Evolutionary conservation across 345 rosid species (phyloP).

Genomic region (Mallotus nudiflorus): DNA sequence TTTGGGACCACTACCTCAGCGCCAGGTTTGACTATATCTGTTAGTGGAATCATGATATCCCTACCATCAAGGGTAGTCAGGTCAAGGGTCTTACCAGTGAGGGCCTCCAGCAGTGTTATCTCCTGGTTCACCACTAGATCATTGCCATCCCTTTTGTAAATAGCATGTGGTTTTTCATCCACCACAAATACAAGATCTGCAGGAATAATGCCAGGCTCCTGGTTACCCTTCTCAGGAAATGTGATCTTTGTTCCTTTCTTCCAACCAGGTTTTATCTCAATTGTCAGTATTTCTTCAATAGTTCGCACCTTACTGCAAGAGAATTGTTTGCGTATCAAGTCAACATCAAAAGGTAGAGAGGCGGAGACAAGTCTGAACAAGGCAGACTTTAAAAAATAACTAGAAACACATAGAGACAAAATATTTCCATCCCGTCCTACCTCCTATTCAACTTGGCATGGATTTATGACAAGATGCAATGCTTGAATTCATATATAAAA

Average conservation of each 20-base stretch:
- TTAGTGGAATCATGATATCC: constrained; percentile 59
- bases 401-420: background rate
- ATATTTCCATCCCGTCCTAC: background rate
- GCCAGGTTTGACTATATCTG: constrained; percentile 76
- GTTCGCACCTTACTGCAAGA: constrained; percentile 53
- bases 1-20: constrained; percentile 69
- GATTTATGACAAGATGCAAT: background rate
- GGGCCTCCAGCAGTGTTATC: constrained; percentile 82
- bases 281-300: constrained; percentile 75
- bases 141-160: constrained; percentile 80
- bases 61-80: constrained; percentile 75
- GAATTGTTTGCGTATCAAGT: constrained; percentile 21
- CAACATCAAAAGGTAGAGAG: constrained; percentile 7
- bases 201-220: constrained; percentile 74
- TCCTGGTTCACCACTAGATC: constrained; percentile 71
- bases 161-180: constrained; percentile 83
- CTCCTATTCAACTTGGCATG: background rate
- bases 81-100: constrained; percentile 74
- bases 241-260: constrained; percentile 94
- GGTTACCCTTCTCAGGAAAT: constrained; percentile 84
- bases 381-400: background rate
- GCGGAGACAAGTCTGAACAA: background rate
- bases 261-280: constrained; percentile 96
- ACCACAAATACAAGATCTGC: constrained; percentile 77
- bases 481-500: background rate